Conservation (phyloP, 768 basidiomycete species). For the Suillus spraguei region DNA sequence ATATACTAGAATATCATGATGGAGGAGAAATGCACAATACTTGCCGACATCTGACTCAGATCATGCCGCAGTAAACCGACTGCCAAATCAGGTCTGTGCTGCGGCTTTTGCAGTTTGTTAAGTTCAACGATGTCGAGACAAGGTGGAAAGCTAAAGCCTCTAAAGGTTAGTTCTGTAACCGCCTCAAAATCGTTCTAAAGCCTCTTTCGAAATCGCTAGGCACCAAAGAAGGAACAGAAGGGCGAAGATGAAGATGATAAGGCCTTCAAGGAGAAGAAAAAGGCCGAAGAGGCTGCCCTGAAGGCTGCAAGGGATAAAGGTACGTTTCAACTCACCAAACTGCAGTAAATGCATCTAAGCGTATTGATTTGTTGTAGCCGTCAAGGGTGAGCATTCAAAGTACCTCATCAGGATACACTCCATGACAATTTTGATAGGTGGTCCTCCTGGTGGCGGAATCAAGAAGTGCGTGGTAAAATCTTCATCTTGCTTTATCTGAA, state of each 20-base stretch:
- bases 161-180: conserved; percentile 59
- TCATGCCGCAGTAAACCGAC: background rate
- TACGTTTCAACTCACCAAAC: conserved; percentile 31
- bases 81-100: background rate
- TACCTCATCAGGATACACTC: conserved; percentile 6
- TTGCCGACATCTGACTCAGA: too few species aligned
- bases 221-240: conserved; percentile 81
- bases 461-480: conserved; percentile 68
- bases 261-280: conserved; percentile 78
- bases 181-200: background rate
- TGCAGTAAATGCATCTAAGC: background rate
- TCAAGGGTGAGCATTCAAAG: conserved; percentile 28
- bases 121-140: conserved; percentile 49
- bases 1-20: background rate
- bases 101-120: background rate
- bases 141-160: conserved; percentile 85
- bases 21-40: too few species aligned
- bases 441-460: conserved; percentile 73
- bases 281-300: conserved; percentile 70
- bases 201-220: conserved; percentile 43
- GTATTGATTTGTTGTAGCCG: conserved; percentile 20
- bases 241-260: conserved; percentile 70
- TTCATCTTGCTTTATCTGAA: conserved; percentile 8
- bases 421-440: conserved; percentile 44
- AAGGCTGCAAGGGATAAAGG: conserved; percentile 78